Base-by-base conservation (phyloP, 2,329 filamentous ascomycete genomes). In the Coniochaeta ligniaria region DNA sequence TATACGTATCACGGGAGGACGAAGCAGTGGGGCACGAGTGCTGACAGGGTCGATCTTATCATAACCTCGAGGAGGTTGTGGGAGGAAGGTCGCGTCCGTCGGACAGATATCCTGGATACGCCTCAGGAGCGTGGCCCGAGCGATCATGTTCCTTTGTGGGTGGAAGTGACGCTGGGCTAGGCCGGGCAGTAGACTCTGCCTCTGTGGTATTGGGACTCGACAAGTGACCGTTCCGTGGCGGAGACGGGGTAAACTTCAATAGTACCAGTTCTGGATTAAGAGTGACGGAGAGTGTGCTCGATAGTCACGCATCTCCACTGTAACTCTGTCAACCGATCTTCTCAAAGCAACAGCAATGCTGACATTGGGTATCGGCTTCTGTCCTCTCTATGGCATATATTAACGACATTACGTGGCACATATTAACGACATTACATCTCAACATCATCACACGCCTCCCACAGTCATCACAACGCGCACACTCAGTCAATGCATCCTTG, bases 131-230 rank as follows among this genome's bases (percentile, higher is more conserved):
- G 81, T 43, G 80, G 79, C 1, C 73, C 76, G 2, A 83, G 80
- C 67, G 81, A 84, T 69, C 81, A 83, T 71, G 79, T 81, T 17
- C 80, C 81, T 0, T 66, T 85, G 6, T 81, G 74, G 73, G 74
- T 77, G 20, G 70, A 70, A 43, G 57, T 70, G 54, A 61, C 35
- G 52, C 16, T 59, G 17, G 26, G 35, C 14, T 52, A 52, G 47
- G 47, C 17, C 43, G 38, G 38, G 38, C 35, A 36, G 38, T 3
- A 17, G n/a, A 41, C 16, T 20, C 17, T n/a, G n/a, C 38, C 16
- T 5, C n/a, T n/a, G 38, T 9, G 3, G n/a, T 41, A 41, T 5
- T 17, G 38, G n/a, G 11, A 31, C 28, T 31, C 35, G 35, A 11
- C 35, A 3, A 36, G 35, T 36, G 35, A 36, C 35, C 35, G 7